These are phyloP conservation scores for Heliamphora pulchella DNA, from an alignment of 179 eudicot species.

Conservation along the genomic window DNA sequence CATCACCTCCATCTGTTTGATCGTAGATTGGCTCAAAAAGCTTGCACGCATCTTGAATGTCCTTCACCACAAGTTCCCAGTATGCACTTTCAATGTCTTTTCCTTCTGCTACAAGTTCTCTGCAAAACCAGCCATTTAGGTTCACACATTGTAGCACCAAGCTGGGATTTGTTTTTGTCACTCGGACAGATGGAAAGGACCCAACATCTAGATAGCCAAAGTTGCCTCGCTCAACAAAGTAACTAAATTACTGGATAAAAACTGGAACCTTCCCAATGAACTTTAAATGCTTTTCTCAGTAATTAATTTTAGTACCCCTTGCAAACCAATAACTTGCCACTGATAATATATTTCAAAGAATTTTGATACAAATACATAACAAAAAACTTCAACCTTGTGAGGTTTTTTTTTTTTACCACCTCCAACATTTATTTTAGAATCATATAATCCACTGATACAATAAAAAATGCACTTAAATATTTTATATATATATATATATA, in stretches of 20 bases:
- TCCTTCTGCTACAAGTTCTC: conserved; percentile 80
- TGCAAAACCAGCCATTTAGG: conserved; percentile 26
- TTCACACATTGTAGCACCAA: not conserved
- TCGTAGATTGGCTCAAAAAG: conserved; percentile 88
- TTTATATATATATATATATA: not conserved
- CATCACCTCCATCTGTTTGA: conserved; percentile 78
- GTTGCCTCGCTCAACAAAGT: not conserved
- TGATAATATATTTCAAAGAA: not conserved
- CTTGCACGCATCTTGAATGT: conserved; percentile 88
- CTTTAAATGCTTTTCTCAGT: not conserved
- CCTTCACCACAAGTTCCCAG: conserved; percentile 96
- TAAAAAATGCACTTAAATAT: not conserved
- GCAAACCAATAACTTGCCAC: not conserved
- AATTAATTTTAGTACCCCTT: not conserved
- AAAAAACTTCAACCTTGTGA: not conserved
- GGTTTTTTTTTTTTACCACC: too few species aligned
- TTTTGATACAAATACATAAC: not conserved
- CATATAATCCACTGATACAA: not conserved
- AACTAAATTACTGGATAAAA: not conserved
- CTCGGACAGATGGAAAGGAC: not conserved
- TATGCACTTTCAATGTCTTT: conserved; percentile 82
- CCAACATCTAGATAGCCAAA: not conserved
- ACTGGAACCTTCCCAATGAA: not conserved
- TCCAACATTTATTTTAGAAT: not conserved
- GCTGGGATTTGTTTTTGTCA: not conserved